Base-by-base conservation (phyloP, 768 basidiomycete genomes). In the Trametes cinnabarina region DNA sequence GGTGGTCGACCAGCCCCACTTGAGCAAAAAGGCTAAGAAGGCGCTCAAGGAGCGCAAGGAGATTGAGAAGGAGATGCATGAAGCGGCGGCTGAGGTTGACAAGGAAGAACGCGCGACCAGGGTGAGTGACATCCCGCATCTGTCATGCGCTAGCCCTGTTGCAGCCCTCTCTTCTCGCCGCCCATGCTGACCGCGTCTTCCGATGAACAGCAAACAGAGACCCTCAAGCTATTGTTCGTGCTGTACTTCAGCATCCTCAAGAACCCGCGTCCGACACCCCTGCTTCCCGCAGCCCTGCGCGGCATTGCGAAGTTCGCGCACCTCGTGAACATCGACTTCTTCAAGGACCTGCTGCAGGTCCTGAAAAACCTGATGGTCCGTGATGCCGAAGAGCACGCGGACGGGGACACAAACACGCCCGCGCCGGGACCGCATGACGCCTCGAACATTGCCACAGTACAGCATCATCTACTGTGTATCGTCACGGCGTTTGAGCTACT, bases 291-390 rank as follows among this genome's bases (percentile, higher is more conserved):
- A 30, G 95, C 94, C 41, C 79, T 99, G 62, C 87, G 89, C 66
- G 97, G 97, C 60, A 90, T 98, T 66, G 86, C 94, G 3, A 87
- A 85, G 74, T 98, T 92, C 68, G 89, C 96, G 1, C 97, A 98
- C 70, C 83, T 98, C 57, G 94, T 99, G 71, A 99, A 97, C 73
- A 83, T 98, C 65, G 95, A 99, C 71, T 98, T 99, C 76, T 99
- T 98, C 84, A 87, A 88, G 68, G 97, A 99, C 74, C 79, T 99
- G 46, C 82, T 99, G 77, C 79, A 83, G 52, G 92, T 94, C 5
- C 78, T 99, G 32, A 90, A 90, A 74, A 80, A 80, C 57, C 81
- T 95, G 57, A 84, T 95, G 65, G 68, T 76, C 50, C 83, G 83
- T 60, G 65, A 67, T 34, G 73, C 76, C 26, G 73, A 76, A n/a